Evolutionary conservation across 2,329 filamentous ascomycete genomes (phyloP), one percentile per base, ranked within the genome.

Genomic region (Fusarium mangiferae): DNA sequence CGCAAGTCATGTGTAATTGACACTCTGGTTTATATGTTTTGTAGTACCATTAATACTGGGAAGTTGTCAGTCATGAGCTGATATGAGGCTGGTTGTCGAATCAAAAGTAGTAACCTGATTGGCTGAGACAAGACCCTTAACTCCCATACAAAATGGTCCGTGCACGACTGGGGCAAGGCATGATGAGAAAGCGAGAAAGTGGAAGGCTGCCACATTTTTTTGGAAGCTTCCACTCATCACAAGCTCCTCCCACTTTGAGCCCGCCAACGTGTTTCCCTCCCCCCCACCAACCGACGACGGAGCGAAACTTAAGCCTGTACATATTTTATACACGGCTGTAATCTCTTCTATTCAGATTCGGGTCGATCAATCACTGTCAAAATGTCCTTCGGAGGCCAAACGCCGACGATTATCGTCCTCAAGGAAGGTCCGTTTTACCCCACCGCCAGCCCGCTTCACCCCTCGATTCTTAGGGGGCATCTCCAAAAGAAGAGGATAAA

Each of bases 381-480:
- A 78, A 98, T 98, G 95, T 97, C 95, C 83, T 98, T 98, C 87
- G 94, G 94, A 87, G 95, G 95, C 83, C 96, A 98, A 86, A 96
- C 96, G 82, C 96, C 96, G 84, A 98, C 96, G 79, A 98, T 98
- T 84, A 94, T 98, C 85, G 95, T 98, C 87, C 91, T 98, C 82
- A 97, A 96, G 88, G 96, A 98, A 89, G 95, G 95, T 97, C 82
- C 83, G 92, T 88, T 82, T 79, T 81, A 81, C 82, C 81, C 83
- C 84, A 81, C 83, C 80, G 80, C 78, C 76, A 73, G 75, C 72
- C 77, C 73, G 71, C 70, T 75, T 69, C 49, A 70, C 64, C 74
- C 66, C 77, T 78, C 73, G 78, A 41, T 52, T 59, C 62, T 42
- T 60, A 68, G 74, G 64, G 73, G 42, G 18, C n/a, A 35, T 24